Evolutionary conservation across 371 early-diverging fungal species (phyloP).

Genomic region (Mortierella sp.): DNA sequence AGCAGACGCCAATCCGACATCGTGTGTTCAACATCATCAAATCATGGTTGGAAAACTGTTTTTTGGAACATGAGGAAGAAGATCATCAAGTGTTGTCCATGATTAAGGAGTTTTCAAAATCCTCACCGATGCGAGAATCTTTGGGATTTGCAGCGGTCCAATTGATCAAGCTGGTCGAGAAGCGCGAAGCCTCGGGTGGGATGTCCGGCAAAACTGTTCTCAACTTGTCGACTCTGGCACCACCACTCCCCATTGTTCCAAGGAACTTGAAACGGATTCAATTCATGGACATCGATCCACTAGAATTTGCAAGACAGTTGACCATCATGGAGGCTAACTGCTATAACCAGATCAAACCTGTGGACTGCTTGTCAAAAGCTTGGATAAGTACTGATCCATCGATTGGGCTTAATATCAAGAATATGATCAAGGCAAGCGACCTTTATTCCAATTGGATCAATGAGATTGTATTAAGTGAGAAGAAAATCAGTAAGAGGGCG

Average conservation of each 20-base stretch:
- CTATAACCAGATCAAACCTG: conserved; percentile 83
- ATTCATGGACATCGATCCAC: conserved; percentile 87
- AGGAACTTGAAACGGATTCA: conserved; percentile 70
- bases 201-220: conserved; percentile 68
- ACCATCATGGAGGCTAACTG: conserved; percentile 86
- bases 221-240: conserved; percentile 68
- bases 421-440: conserved; percentile 77
- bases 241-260: conserved; percentile 76
- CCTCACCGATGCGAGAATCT: conserved; percentile 73
- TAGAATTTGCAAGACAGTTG: conserved; percentile 94
- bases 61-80: conserved; percentile 74
- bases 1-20: conserved; percentile 85
- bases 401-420: conserved; percentile 74
- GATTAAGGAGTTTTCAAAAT: conserved; percentile 81
- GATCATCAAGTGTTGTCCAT: conserved; percentile 73
- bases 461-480: conserved; percentile 81
- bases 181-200: conserved; percentile 68
- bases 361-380: conserved; percentile 90
- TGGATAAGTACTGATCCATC: conserved; percentile 82
- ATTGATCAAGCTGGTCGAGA: conserved; percentile 75
- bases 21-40: conserved; percentile 94
- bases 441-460: conserved; percentile 91
- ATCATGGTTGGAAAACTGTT: conserved; percentile 90
- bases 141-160: conserved; percentile 77
- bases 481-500: conserved; percentile 82